Conservation (phyloP, 129 eudicot species). For the Helianthus tuberosus region DNA sequence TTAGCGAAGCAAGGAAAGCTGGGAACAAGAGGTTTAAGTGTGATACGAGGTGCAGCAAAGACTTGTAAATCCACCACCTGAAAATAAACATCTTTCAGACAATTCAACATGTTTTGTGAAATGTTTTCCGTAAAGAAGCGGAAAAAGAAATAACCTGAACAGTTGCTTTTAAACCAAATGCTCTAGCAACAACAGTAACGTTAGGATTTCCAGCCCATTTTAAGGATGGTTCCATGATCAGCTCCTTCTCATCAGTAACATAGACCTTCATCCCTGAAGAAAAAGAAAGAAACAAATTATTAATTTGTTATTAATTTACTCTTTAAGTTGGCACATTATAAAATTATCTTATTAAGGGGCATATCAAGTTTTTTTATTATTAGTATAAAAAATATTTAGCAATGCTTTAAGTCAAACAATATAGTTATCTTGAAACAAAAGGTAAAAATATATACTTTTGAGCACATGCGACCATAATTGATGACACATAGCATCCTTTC, state of each 20-base stretch:
- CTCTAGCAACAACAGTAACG: conserved; percentile 73
- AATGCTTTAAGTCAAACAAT: too few species aligned
- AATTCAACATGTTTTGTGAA: neutral
- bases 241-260: conserved; percentile 88
- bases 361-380: too few species aligned
- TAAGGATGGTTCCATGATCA: conserved; percentile 91
- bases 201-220: conserved; percentile 99
- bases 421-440: too few species aligned
- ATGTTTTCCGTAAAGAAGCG: conserved; percentile 4
- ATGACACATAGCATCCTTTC: too few species aligned
- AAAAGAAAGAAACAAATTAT: neutral
- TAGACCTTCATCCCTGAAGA: conserved; percentile 90
- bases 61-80: conserved; percentile 95
- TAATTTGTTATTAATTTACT: too few species aligned
- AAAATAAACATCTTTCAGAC: conserved; percentile 16
- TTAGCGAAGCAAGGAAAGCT: conserved; percentile 98
- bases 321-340: too few species aligned
- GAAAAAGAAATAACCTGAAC: conserved; percentile 62
- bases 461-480: too few species aligned
- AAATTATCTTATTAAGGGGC: too few species aligned
- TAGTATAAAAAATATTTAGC: too few species aligned
- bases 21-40: conserved; percentile 95
- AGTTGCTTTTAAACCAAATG: conserved; percentile 92
- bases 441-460: too few species aligned
- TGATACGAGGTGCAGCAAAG: conserved; percentile 88